Evolutionary conservation across 164 flowering plant genomes (phyloP).

Genomic region (Magnolia changhungtana): DNA sequence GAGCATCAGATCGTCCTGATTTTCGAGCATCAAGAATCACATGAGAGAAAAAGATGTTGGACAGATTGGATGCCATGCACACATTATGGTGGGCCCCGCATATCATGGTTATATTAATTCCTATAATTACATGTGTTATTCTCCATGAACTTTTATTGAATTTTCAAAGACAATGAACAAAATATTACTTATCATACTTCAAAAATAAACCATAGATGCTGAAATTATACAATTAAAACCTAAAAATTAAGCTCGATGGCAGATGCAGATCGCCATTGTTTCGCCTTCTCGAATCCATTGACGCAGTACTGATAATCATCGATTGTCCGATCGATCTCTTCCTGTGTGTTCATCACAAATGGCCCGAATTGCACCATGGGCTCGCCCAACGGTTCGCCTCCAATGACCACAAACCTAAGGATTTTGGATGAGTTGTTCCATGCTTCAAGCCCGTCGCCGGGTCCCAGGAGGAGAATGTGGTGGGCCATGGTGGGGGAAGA

Average conservation of each 20-base stretch:
- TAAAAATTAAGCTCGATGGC: constrained; percentile 22
- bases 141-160: too few species aligned
- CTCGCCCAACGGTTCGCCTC: constrained; percentile 74
- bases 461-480: constrained; percentile 54
- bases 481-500: constrained; percentile 38
- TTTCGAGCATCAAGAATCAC: too few species aligned
- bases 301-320: constrained; percentile 53
- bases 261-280: constrained; percentile 54
- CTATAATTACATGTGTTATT: too few species aligned
- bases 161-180: too few species aligned
- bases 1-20: too few species aligned
- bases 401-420: constrained; percentile 62
- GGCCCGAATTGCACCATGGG: constrained; percentile 75
- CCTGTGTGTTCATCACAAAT: constrained; percentile 89
- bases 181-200: too few species aligned
- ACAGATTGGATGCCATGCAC: too few species aligned
- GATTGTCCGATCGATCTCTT: constrained; percentile 71
- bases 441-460: constrained; percentile 57
- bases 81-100: too few species aligned
- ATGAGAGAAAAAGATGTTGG: too few species aligned
- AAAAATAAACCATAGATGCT: too few species aligned
- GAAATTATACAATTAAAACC: not conserved
- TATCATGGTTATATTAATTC: too few species aligned
- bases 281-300: constrained; percentile 81
- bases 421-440: constrained; percentile 62